phyloP scores from a whole-genome alignment of 345 rosid genomes.

The Eucalyptus polybractea region DNA sequence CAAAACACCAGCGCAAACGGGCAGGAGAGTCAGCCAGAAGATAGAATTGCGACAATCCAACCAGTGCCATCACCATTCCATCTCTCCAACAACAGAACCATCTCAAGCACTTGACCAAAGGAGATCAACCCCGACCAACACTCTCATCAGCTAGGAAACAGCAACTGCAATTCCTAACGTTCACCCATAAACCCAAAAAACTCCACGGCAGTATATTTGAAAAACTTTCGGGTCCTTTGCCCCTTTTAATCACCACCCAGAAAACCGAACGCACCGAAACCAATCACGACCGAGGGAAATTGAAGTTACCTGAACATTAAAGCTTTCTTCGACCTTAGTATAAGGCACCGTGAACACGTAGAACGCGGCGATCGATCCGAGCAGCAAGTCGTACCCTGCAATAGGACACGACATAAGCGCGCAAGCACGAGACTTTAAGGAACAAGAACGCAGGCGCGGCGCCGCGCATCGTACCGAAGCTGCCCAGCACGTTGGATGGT shows the following conservation, averaged over 20 bases:
- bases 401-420: neutral
- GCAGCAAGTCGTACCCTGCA: conserved; percentile 66
- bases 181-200: neutral
- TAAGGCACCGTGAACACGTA: conserved; percentile 67
- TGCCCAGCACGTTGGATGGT: neutral
- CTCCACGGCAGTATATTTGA: neutral
- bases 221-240: neutral
- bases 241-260: neutral
- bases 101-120: neutral
- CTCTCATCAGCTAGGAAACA: neutral
- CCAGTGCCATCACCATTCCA: neutral
- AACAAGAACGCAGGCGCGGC: neutral
- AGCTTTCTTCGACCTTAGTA: conserved; percentile 99
- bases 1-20: neutral
- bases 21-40: neutral
- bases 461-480: neutral
- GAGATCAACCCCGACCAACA: neutral
- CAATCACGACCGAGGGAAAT: neutral
- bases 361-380: conserved; percentile 72
- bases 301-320: conserved; percentile 68
- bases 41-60: neutral
- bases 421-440: neutral
- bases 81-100: neutral
- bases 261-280: neutral
- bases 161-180: neutral